Base-by-base conservation (phyloP, 192 early-diverging fungal genomes). In the Spinellus fusiger region DNA sequence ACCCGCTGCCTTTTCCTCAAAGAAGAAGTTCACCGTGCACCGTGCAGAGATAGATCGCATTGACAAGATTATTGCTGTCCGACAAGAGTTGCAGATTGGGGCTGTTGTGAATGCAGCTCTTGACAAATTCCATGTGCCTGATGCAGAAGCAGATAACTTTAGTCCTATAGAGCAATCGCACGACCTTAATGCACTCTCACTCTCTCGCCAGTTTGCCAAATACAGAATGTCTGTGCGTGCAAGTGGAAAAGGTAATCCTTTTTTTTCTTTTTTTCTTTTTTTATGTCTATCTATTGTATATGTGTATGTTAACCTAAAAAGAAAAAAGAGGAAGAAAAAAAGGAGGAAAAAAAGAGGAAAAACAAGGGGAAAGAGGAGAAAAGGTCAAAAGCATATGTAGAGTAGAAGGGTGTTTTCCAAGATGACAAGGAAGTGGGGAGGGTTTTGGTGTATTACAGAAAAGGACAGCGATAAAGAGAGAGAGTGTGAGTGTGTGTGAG, bases 41-140 rank as follows among this genome's bases (percentile, higher is more conserved):
- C 22, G 18, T 27, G 54, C 38, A 12, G 62, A 55, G 29, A 56
- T 64, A 10, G 52, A 72, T 52, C 53, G 70, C 4, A 53, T 66
- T 20, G 70, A 72, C 46, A 72, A 72, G 49, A 65, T 72, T 56
- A 59, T 80, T 22, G 54, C 75, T n/a, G 70, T 80, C 44, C 66
- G 63, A 31, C 27, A 64, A 16, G 65, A 66, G 20, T 70, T 73
- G 16, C 64, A 66, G 13, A 71, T 78, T 27, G 73, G 73, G 1
- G 69, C 71, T 22, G 77, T 80, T 16, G 71, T 78, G 26, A 68
- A 74, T 47, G 64, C 64, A 52, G 61, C 74, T 0, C 53, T 83
- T 3, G 77, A 79, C 5, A 77, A 71, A 18, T 71, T 83, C 48
- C 69, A 64, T 31, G 73, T 80, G 25, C 60, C 66, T 20, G 58